These are phyloP conservation scores for Chlorella variabilis DNA, from an alignment of 163 green algal species.

Conservation along the genomic window DNA sequence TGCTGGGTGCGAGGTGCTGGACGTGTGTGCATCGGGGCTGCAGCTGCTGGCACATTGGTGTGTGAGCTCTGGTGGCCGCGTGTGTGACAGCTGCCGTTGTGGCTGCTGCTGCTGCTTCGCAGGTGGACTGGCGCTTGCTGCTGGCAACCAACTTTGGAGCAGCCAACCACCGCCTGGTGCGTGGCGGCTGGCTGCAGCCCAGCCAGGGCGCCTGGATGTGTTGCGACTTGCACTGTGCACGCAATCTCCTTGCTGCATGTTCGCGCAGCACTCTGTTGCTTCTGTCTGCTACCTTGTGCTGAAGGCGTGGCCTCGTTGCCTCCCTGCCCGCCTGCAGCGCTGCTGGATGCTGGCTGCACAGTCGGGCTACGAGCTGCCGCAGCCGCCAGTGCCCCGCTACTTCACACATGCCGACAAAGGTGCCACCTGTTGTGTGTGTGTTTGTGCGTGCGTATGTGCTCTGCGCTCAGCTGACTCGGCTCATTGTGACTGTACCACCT, in stretches of 20 bases:
- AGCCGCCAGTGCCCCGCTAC: constrained; percentile 12
- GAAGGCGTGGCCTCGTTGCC: neutral
- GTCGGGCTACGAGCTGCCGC: constrained; percentile 8
- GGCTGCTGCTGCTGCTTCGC: neutral
- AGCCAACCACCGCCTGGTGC: neutral
- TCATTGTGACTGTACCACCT: no score
- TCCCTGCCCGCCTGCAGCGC: constrained; percentile 4
- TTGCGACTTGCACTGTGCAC: neutral
- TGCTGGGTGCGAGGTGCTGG: no score
- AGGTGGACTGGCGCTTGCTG: constrained; percentile 15
- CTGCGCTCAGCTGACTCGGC: no score
- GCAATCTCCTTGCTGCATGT: neutral
- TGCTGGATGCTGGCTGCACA: neutral
- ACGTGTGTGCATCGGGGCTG: no score
- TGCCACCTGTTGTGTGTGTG: no score
- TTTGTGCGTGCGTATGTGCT: no score
- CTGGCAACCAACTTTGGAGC: neutral
- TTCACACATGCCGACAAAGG: neutral
- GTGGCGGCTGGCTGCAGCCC: neutral
- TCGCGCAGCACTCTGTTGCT: neutral
- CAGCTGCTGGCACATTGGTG: no score
- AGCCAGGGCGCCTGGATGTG: neutral
- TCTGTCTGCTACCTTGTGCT: neutral
- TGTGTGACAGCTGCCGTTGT: no score
- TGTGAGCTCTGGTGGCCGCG: no score